Evolutionary conservation across 345 rosid species (phyloP), one percentile per base, ranked within the genome.

Genomic region (Firmiana major): DNA sequence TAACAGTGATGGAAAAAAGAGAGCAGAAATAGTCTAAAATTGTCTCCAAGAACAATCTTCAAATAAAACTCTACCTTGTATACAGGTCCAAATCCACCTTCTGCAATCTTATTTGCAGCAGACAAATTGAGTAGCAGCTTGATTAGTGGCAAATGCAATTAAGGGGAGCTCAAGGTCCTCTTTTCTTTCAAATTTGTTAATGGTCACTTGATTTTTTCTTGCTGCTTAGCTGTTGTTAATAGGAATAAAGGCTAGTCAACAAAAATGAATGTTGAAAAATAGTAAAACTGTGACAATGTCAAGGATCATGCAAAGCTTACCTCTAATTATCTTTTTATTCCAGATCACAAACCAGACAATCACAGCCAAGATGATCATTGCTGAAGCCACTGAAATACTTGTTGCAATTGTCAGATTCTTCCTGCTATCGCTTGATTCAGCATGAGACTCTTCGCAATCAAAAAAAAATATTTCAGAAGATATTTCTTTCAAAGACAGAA

Each of bases 51-150:
- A 54, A 21, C 55, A 68, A 24, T 45, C 38, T 45, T 54, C 8
- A 45, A 68, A 68, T 68, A 45, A 62, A 67, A 43, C 11, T n/a
- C 71, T 72, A 85, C 88, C 87, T 81, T 80, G n/a, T 85, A 87
- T 7, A 87, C 90, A 1, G 81, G 59, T 16, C 87, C 90, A 77
- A 81, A 87, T n/a, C 86, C 89, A 28, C 80, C 80, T 55, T 26
- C 40, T 76, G 77, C 77, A 6, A 80, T 62, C 62, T 75, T 70
- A 10, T 63, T 80, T 28, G 73, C 9, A 1, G 74, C 48, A 8
- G 77, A 76, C 57, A 76, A 80, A 43, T 80, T 53, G 24, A 28
- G 77, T 54, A 31, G 79, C 59, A 42, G 62, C 73, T 62, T 16
- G 57, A 62, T 62, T 59, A 0, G 71, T 58, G 22, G 64, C 24